These are phyloP conservation scores for Lactarius akahatsu DNA, from an alignment of 768 basidiomycete species.

Conservation along the genomic window DNA sequence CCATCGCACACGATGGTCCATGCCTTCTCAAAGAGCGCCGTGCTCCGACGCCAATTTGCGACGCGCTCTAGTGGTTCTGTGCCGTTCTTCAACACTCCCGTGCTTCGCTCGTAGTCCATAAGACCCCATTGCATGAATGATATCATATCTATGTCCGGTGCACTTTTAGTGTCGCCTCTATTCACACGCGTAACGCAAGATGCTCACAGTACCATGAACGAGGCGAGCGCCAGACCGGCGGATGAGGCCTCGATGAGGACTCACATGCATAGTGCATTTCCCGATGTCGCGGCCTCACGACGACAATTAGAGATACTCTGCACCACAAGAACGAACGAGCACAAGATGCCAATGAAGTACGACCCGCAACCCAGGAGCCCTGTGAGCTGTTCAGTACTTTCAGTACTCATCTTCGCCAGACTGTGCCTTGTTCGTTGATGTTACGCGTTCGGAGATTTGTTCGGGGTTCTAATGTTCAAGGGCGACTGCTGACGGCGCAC, in stretches of 20 bases:
- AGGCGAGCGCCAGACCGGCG: constrained; percentile 37
- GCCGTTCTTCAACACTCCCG: not conserved
- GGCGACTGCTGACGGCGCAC: too few relatives aligned
- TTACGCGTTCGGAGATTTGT: too few relatives aligned
- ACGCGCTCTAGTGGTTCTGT: constrained; percentile 36
- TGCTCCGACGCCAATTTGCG: constrained; percentile 53
- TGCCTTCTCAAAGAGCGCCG: constrained; percentile 61
- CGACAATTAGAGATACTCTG: constrained; percentile 11
- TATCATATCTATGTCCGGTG: constrained; percentile 43
- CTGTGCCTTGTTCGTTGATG: too few relatives aligned
- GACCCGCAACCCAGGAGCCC: constrained; percentile 36
- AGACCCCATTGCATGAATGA: constrained; percentile 60
- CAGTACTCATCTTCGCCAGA: not conserved
- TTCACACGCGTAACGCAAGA: too few relatives aligned
- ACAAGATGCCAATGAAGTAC: constrained; percentile 39
- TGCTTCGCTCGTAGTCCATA: constrained; percentile 40
- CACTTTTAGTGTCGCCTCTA: too few relatives aligned
- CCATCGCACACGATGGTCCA: constrained; percentile 42
- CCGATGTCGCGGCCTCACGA: constrained; percentile 1
- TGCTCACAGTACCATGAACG: too few relatives aligned
- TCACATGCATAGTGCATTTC: not conserved
- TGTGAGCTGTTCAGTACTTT: constrained; percentile 12
- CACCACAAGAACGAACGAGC: constrained; percentile 35
- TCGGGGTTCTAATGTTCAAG: too few relatives aligned
- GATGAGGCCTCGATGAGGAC: constrained; percentile 4